Evolutionary conservation across 768 basidiomycete species (phyloP).

Genomic region (Trametes elegans): DNA sequence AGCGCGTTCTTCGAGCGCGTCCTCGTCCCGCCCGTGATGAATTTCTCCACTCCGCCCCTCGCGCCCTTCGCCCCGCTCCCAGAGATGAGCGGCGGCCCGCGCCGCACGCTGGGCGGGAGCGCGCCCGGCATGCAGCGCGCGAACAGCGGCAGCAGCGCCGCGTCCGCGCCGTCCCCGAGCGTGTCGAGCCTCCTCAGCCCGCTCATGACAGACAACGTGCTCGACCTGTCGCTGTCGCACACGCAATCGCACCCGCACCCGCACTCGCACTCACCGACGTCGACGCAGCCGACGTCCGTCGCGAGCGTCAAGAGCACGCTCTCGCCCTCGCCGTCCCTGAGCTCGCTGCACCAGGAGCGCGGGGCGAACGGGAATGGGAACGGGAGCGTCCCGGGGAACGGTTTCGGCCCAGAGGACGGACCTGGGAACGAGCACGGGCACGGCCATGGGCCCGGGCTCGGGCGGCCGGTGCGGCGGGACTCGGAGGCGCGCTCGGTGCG

Average conservation of each 20-base stretch:
- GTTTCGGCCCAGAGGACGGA: background rate
- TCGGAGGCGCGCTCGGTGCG: conserved; percentile 2
- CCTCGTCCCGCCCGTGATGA: conserved; percentile 54
- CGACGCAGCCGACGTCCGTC: conserved; percentile 7
- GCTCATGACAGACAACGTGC: background rate
- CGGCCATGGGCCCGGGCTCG: too few species aligned
- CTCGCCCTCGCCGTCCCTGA: conserved; percentile 5
- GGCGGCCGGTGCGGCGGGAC: background rate
- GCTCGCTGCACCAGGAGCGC: conserved; percentile 6
- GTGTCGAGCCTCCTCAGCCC: conserved; percentile 1
- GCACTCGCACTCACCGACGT: conserved; percentile 11
- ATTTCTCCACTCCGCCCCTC: conserved; percentile 69
- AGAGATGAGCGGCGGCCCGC: background rate
- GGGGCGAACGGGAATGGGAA: background rate
- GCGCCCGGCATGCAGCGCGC: too few species aligned
- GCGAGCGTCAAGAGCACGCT: background rate
- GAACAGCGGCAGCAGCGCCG: background rate
- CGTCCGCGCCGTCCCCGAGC: background rate
- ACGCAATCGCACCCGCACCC: conserved; percentile 6
- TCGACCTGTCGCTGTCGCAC: conserved; percentile 2
- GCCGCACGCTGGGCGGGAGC: background rate
- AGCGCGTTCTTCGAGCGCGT: conserved; percentile 71
- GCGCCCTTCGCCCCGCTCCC: conserved; percentile 55
- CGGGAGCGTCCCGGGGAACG: background rate
- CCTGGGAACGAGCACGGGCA: background rate